Evolutionary conservation across 2,329 filamentous ascomycete genomes (phyloP).

Genomic region (Colletotrichum sp.): DNA sequence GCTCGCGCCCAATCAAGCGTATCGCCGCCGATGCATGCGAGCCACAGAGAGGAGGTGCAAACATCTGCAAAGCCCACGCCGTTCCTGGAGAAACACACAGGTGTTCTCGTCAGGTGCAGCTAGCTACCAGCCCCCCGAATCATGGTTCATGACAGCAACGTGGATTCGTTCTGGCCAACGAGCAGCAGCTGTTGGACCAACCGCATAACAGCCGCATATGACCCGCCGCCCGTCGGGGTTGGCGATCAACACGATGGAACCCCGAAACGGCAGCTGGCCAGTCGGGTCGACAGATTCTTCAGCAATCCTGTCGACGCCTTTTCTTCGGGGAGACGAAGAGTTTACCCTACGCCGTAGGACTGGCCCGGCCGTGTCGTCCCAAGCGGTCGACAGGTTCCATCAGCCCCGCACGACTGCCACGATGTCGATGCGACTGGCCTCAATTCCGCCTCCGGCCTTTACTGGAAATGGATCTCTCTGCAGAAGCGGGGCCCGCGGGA

Average conservation of each 20-base stretch:
- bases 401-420: conserved; percentile 10
- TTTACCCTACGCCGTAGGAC: neutral
- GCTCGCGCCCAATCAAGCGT: conserved; percentile 6
- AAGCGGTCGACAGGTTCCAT: neutral
- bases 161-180: neutral
- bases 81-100: conserved; percentile 2
- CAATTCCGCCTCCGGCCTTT: conserved; percentile 10
- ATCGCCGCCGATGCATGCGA: neutral
- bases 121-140: neutral
- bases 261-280: conserved; percentile 6
- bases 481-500: conserved; percentile 9
- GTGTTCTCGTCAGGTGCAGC: conserved; percentile 5
- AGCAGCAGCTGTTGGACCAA: conserved; percentile 10
- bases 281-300: conserved; percentile 10
- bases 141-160: conserved; percentile 6
- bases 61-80: neutral
- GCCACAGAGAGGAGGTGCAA: neutral
- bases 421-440: conserved; percentile 10
- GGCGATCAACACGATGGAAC: conserved; percentile 9
- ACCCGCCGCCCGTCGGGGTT: conserved; percentile 4
- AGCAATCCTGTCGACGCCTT: neutral
- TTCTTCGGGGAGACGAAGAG: neutral
- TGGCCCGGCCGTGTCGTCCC: neutral
- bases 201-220: conserved; percentile 17
- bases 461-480: conserved; percentile 11